These are phyloP conservation scores for Podosphaera leucotricha DNA, from an alignment of 2,329 filamentous ascomycete species.

Conservation along the genomic window DNA sequence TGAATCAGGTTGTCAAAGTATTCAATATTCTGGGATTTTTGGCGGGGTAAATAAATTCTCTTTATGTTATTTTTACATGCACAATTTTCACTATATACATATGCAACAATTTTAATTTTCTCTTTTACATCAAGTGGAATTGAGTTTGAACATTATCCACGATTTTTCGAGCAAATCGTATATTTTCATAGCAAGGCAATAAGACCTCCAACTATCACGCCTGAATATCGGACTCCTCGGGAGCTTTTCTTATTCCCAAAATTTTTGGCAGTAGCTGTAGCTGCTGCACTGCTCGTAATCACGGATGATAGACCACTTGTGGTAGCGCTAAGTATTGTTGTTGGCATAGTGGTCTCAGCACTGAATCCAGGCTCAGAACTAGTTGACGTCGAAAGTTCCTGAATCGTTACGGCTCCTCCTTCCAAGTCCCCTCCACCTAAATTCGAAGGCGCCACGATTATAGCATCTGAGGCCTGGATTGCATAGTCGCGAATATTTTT, in stretches of 20 bases:
- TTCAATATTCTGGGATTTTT: no score
- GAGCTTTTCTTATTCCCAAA: slow-evolving; percentile 3
- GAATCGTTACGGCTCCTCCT: not conserved
- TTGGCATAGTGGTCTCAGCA: not conserved
- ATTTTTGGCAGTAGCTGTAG: slow-evolving; percentile 2
- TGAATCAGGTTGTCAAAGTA: no score
- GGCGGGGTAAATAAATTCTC: no score
- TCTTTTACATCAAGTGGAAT: no score
- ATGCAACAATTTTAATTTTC: no score
- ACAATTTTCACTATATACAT: no score
- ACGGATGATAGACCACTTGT: not conserved
- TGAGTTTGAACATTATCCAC: no score
- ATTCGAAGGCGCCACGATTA: slow-evolving; percentile 2
- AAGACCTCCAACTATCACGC: slow-evolving; percentile 6
- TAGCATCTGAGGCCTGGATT: slow-evolving; percentile 2
- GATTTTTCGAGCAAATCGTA: no score
- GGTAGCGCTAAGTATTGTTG: not conserved
- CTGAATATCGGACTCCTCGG: slow-evolving; percentile 3
- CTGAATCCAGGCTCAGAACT: not conserved
- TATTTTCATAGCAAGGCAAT: slow-evolving; percentile 9
- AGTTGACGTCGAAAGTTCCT: not conserved
- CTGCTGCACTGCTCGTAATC: slow-evolving; percentile 1
- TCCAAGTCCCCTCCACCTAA: slow-evolving; percentile 3
- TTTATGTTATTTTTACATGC: no score
- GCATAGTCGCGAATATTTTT: slow-evolving; percentile 4